phyloP scores from a whole-genome alignment of 2,329 filamentous ascomycete species.

The Epicoccum nigrum region DNA sequence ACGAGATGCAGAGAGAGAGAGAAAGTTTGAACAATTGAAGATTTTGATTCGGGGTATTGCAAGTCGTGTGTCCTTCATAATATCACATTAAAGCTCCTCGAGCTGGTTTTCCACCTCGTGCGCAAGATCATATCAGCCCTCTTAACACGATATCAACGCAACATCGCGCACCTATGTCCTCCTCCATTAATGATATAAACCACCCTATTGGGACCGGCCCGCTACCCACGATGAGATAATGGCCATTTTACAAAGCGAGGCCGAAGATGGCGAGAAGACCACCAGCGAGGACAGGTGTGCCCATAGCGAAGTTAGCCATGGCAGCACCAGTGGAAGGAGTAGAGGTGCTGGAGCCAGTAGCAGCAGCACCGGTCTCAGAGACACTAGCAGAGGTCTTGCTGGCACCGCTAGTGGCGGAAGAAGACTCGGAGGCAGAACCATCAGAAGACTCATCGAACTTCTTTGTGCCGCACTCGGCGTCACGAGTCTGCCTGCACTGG shows the following conservation, averaged over 20 bases:
- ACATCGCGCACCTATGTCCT: conserved; percentile 23
- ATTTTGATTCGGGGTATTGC: conserved; percentile 39
- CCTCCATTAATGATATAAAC: conserved; percentile 27
- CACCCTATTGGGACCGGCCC: conserved; percentile 35
- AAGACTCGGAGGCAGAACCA: conserved; percentile 5
- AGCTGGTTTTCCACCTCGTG: conserved; percentile 23
- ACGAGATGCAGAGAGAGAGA: no score
- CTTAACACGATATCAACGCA: conserved; percentile 25
- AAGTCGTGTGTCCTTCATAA: conserved; percentile 44
- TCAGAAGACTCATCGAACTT: conserved; percentile 43
- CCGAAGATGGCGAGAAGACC: conserved; percentile 63
- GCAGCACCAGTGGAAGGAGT: conserved; percentile 50
- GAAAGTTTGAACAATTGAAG: conserved; percentile 24
- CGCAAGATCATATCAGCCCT: conserved; percentile 31
- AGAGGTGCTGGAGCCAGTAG: conserved; percentile 38
- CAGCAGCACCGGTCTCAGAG: conserved; percentile 21
- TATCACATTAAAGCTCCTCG: conserved; percentile 43
- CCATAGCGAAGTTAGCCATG: conserved; percentile 52
- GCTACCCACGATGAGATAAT: conserved; percentile 19
- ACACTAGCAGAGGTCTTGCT: conserved; percentile 27
- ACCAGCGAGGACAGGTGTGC: conserved; percentile 59
- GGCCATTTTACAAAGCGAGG: conserved; percentile 59
- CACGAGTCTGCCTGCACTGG: conserved; percentile 52
- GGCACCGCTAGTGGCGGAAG: conserved; percentile 25
- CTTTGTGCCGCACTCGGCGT: conserved; percentile 59